phyloP scores from a whole-genome alignment of 345 rosid species.

The Citrus australasica region DNA sequence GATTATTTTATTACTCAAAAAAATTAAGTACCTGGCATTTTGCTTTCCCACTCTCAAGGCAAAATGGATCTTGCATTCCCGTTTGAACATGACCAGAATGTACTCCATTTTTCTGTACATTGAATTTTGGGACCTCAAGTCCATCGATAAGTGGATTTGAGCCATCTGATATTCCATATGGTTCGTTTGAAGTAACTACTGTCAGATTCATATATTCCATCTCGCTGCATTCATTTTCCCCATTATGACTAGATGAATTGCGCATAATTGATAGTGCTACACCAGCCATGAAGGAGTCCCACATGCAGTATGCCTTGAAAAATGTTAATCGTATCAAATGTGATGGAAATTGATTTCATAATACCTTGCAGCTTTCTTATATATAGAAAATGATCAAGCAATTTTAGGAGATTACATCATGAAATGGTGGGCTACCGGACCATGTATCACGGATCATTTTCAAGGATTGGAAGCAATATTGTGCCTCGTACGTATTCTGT shows the following conservation, averaged over 20 bases:
- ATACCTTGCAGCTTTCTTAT: neutral
- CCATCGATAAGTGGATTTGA: constrained; percentile 76
- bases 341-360: neutral
- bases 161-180: constrained; percentile 66
- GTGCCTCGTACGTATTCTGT: constrained; percentile 72
- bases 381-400: neutral
- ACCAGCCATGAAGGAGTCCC: constrained; percentile 88
- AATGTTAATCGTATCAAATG: neutral
- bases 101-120: constrained; percentile 49
- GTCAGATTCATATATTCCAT: constrained; percentile 91
- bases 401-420: constrained; percentile 34
- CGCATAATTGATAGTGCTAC: constrained; percentile 78
- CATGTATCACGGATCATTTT: constrained; percentile 71
- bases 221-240: constrained; percentile 71
- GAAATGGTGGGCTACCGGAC: constrained; percentile 51
- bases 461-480: constrained; percentile 67
- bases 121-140: constrained; percentile 54
- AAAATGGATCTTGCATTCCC: constrained; percentile 63
- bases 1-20: neutral
- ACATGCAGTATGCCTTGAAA: constrained; percentile 77
- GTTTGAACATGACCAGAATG: constrained; percentile 92
- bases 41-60: constrained; percentile 59
- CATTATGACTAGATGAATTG: constrained; percentile 23
- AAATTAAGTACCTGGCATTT: constrained; percentile 54
- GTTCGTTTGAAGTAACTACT: constrained; percentile 75